phyloP scores from a whole-genome alignment of 805 yeast genomes.

The Candida anglica region DNA sequence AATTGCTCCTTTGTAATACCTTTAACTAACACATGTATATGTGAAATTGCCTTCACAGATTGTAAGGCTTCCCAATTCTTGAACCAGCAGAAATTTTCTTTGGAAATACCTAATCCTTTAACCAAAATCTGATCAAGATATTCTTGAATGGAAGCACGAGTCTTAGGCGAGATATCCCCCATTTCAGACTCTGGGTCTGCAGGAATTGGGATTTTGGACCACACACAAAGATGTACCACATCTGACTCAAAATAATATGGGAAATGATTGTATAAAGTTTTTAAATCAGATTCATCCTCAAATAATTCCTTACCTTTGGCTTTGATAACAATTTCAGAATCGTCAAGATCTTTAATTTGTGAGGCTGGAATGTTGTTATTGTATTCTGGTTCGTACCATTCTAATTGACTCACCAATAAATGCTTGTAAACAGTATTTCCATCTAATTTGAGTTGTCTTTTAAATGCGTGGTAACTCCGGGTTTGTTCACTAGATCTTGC shows the following conservation, averaged over 20 bases:
- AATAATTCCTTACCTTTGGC: conserved; percentile 38
- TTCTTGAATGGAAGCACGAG: conserved; percentile 38
- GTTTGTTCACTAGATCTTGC: conserved; percentile 46
- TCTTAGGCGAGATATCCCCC: conserved; percentile 48
- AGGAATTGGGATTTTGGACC: conserved; percentile 59
- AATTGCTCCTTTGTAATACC: conserved; percentile 27
- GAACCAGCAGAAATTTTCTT: conserved; percentile 56
- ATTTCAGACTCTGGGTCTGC: conserved; percentile 44
- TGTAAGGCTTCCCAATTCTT: conserved; percentile 69
- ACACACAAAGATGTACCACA: conserved; percentile 57
- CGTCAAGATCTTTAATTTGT: conserved; percentile 12
- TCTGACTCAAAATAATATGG: conserved; percentile 58
- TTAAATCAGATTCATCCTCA: conserved; percentile 37
- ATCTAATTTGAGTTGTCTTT: conserved; percentile 28
- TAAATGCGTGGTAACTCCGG: conserved; percentile 44
- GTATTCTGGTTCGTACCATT: conserved; percentile 43
- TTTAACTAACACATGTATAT: conserved; percentile 60
- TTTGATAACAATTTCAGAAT: conserved; percentile 14
- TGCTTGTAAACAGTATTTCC: conserved; percentile 44
- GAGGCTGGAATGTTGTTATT: conserved; percentile 14
- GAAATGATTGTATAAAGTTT: conserved; percentile 54
- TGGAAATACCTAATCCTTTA: conserved; percentile 35
- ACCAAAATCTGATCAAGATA: conserved; percentile 49
- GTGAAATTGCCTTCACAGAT: conserved; percentile 64
- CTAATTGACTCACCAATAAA: conserved; percentile 43